Conservation (phyloP, 2,329 filamentous ascomycete genomes). For the Venturia pyrina region DNA sequence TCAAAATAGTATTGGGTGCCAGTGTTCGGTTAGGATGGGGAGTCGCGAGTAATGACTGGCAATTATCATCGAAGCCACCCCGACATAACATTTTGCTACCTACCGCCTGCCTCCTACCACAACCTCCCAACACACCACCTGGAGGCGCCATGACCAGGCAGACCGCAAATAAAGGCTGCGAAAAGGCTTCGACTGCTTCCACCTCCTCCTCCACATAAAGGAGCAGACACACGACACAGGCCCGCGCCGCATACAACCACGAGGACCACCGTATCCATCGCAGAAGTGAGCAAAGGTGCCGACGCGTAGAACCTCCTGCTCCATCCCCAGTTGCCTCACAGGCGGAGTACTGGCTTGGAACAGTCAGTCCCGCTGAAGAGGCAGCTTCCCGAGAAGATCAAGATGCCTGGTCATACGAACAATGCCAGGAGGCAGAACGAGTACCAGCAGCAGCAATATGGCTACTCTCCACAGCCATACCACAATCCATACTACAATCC, state of each 20-base stretch:
- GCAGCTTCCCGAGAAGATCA: neutral
- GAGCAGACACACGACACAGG: neutral
- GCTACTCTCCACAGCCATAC: slow-evolving; percentile 4
- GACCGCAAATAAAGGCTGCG: neutral
- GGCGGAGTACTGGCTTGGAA: slow-evolving; percentile 7
- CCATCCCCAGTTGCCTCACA: slow-evolving; percentile 12
- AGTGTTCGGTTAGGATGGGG: neutral
- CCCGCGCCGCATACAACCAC: neutral
- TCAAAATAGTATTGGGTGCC: too few species aligned
- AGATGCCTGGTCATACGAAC: slow-evolving; percentile 5
- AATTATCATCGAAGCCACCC: neutral
- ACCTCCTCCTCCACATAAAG: neutral
- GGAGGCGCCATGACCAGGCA: neutral
- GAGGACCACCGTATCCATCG: neutral
- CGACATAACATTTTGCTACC: neutral
- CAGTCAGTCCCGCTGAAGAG: neutral
- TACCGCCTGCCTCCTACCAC: neutral
- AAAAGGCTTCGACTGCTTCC: neutral
- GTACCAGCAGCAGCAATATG: slow-evolving; percentile 6
- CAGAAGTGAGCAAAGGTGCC: neutral
- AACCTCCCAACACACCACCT: neutral
- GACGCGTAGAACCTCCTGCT: neutral
- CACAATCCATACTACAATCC: slow-evolving; percentile 26
- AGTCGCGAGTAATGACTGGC: neutral
- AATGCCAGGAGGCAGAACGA: slow-evolving; percentile 10